A percentile compares a stretch with the other conserved stretches of the same genome.
phyloP scores from a whole-genome alignment of 1,139 yeast genomes.

The Pichia sp. region DNA sequence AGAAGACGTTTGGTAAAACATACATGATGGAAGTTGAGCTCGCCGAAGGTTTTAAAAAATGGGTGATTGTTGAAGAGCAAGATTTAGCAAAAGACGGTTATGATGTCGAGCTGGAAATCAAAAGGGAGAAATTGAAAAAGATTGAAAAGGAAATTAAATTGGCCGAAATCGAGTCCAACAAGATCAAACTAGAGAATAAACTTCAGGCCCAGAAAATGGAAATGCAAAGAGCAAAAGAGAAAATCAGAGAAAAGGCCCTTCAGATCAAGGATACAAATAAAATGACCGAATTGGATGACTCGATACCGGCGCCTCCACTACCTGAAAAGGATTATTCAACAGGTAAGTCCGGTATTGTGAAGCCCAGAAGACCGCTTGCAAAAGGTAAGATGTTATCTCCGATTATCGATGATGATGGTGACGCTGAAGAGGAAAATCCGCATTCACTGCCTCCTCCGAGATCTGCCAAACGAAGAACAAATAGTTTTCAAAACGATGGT shows the following conservation, averaged over 20 bases:
- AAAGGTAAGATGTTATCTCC: background rate
- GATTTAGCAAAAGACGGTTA: conserved; percentile 37
- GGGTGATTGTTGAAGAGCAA: conserved; percentile 75
- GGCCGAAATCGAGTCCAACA: conserved; percentile 21
- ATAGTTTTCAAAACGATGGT: background rate
- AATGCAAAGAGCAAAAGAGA: conserved; percentile 8
- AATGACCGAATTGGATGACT: background rate
- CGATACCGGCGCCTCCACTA: conserved; percentile 14
- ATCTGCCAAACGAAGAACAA: conserved; percentile 1
- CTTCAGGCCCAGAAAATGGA: conserved; percentile 5
- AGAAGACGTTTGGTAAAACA: conserved; percentile 70
- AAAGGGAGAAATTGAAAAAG: conserved; percentile 24
- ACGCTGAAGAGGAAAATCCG: no score
- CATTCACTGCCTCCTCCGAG: conserved; percentile 6
- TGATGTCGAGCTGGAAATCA: conserved; percentile 26
- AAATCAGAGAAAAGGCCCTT: conserved; percentile 11
- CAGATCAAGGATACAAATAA: conserved; percentile 3
- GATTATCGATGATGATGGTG: background rate
- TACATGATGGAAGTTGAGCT: conserved; percentile 51
- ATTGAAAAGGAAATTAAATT: conserved; percentile 21
- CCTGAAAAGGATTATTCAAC: conserved; percentile 14
- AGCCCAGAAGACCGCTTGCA: conserved; percentile 8
- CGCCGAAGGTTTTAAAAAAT: conserved; percentile 61
- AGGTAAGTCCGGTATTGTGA: conserved; percentile 8
- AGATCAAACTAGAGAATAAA: conserved; percentile 12